A percentile compares a stretch with the other conserved stretches of the same genome.
phyloP scores from a whole-genome alignment of 768 basidiomycete genomes.

The Tricholoma saponaceum region DNA sequence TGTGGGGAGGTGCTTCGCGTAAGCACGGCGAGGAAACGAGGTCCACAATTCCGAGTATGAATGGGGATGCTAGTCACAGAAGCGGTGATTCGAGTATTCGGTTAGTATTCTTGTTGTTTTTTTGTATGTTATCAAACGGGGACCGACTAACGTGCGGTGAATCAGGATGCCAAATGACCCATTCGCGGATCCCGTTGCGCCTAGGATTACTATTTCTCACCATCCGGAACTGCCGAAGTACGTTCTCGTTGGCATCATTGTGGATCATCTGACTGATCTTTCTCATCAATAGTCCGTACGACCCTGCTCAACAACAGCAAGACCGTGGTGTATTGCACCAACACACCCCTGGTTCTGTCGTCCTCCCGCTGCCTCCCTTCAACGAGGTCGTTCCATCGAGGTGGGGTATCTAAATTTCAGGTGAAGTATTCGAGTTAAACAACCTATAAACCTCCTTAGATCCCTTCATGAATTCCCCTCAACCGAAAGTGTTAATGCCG shows the following conservation, averaged over 20 bases:
- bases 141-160: constrained; percentile 1
- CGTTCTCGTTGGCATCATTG: constrained; percentile 7
- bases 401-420: constrained; percentile 10
- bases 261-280: background rate
- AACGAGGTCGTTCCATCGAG: constrained; percentile 33
- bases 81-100: constrained; percentile 13
- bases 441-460: constrained; percentile 7
- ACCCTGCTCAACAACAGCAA: constrained; percentile 17
- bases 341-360: constrained; percentile 22
- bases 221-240: constrained; percentile 27
- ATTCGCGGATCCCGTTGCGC: constrained; percentile 30
- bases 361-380: constrained; percentile 41
- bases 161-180: constrained; percentile 22
- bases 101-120: constrained; percentile 2
- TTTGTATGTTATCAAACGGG: background rate
- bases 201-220: constrained; percentile 21
- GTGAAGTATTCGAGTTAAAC: background rate
- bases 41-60: background rate
- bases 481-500: constrained; percentile 13
- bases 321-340: constrained; percentile 18
- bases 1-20: constrained; percentile 13
- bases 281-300: constrained; percentile 14
- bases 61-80: constrained; percentile 6
- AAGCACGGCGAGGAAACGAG: constrained; percentile 1
- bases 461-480: constrained; percentile 19